Evolutionary conservation across 805 yeast genomes (phyloP).

Genomic region (Sugiyamaella marilandica): DNA sequence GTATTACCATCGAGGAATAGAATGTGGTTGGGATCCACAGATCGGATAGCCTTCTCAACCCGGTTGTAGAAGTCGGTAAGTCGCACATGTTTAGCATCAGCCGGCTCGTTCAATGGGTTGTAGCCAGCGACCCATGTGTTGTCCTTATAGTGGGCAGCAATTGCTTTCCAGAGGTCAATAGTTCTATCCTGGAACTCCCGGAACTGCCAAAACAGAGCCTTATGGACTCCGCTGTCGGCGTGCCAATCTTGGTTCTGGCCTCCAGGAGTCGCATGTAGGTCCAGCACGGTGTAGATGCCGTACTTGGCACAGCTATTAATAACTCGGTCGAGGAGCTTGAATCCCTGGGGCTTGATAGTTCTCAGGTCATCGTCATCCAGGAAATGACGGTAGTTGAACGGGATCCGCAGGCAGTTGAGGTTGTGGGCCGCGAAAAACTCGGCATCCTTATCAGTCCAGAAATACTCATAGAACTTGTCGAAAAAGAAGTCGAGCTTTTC

Average conservation of each 20-base stretch:
- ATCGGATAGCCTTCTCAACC: conserved; percentile 39
- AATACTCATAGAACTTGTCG: conserved; percentile 49
- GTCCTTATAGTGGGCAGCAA: conserved; percentile 44
- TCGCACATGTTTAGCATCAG: conserved; percentile 40
- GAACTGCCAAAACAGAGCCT: conserved; percentile 47
- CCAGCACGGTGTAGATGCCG: conserved; percentile 46
- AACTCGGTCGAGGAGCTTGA: conserved; percentile 40
- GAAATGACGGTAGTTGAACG: conserved; percentile 50
- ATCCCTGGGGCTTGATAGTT: conserved; percentile 42
- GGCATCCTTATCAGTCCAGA: conserved; percentile 50
- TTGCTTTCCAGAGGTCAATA: conserved; percentile 42
- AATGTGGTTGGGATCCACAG: conserved; percentile 46
- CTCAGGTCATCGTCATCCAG: conserved; percentile 43
- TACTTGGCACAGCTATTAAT: conserved; percentile 42
- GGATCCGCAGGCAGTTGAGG: conserved; percentile 46
- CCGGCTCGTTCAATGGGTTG: conserved; percentile 53
- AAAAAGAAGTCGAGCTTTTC: conserved; percentile 47
- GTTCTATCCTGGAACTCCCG: conserved; percentile 45
- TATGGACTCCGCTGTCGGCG: conserved; percentile 43
- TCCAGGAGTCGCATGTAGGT: conserved; percentile 48
- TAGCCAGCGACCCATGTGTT: conserved; percentile 52
- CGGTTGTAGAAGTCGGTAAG: conserved; percentile 38
- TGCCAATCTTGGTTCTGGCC: conserved; percentile 57
- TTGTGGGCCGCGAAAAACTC: conserved; percentile 40
- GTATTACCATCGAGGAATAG: conserved; percentile 49